Evolutionary conservation across 352 stramenopile genomes (phyloP).

Genomic region (Phytophthora quininea): DNA sequence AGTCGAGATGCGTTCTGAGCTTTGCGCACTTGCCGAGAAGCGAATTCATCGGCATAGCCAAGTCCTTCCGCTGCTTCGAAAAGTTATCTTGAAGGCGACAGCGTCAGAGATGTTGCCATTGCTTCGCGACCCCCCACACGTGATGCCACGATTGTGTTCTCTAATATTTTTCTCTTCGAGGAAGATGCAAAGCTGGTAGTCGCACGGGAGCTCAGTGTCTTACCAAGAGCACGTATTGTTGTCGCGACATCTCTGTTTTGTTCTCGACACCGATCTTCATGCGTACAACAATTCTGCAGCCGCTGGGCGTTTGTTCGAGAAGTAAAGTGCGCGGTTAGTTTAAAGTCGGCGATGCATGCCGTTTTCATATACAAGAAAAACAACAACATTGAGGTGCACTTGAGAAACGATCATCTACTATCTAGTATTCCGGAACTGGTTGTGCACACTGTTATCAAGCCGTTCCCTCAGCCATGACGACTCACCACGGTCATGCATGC

Average conservation of each 20-base stretch:
- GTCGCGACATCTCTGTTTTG: slow-evolving; percentile 3
- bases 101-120: slow-evolving; percentile 6
- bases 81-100: background rate
- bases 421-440: too few species aligned
- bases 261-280: background rate
- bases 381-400: too few species aligned
- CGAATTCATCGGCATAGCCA: background rate
- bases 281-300: slow-evolving; percentile 1
- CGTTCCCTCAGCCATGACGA: too few species aligned
- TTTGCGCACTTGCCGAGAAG: background rate
- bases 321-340: slow-evolving; percentile 7
- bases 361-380: slow-evolving; percentile 13
- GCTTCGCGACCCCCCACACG: background rate
- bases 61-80: background rate
- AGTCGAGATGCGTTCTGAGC: slow-evolving; percentile 2
- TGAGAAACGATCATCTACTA: too few species aligned
- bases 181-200: slow-evolving; percentile 5
- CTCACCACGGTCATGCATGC: too few species aligned
- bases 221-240: slow-evolving; percentile 4
- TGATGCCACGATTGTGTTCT: slow-evolving; percentile 13
- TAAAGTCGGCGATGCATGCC: slow-evolving; percentile 3
- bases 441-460: too few species aligned
- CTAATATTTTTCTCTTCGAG: slow-evolving; percentile 16
- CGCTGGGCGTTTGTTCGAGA: background rate
- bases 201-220: slow-evolving; percentile 1